Base-by-base conservation (phyloP, 2,329 filamentous ascomycete genomes). In the Leptodontidium sp. region DNA sequence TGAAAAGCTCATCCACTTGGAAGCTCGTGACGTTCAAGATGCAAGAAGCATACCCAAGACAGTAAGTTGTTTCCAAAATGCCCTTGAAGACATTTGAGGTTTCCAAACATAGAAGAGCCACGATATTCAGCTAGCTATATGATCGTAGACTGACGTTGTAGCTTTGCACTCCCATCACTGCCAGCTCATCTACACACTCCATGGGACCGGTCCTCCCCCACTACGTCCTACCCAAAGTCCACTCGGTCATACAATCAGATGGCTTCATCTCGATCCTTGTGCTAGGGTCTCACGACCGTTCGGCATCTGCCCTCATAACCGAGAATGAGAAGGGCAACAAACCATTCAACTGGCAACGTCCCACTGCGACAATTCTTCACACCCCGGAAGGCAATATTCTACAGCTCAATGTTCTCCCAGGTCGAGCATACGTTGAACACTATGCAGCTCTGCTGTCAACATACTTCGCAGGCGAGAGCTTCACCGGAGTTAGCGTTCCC, bases 301-400 rank as follows among this genome's bases (percentile, higher is more conserved):
- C 59, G 8, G n/a, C 66, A 29, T 17, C 61, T 21, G 70, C 49
- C 50, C 47, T 50, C 43, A 63, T 72, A 17, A 65, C 70, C 35
- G 35, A 38, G 38, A 67, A 65, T 21, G 67, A 71, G 57, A 73
- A 71, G 59, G 66, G 9, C 4, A 69, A 71, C 65, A 73, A 73
- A 35, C 70, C 67, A 15, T 73, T 73, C 64, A 71, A 73, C 49
- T 71, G 70, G 71, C 67, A 70, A 63, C 71, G 71, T 35, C 71
- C 71, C 50, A 71, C 71, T 14, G 63, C 62, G 29, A 64, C 65
- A 26, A 12, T 61, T 32, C 1, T 66, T 24, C 64, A 57, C 52
- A 57, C 70, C 6, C 43, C 64, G 2, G 66, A 61, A 17, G 49
- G 47, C 1, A 50, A 67, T n/a, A 61, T 57, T 7, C 67, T 72